Evolutionary conservation across 2,329 filamentous ascomycete species (phyloP), one percentile per base, ranked within the genome.

Genomic region (Exophiala sideris): DNA sequence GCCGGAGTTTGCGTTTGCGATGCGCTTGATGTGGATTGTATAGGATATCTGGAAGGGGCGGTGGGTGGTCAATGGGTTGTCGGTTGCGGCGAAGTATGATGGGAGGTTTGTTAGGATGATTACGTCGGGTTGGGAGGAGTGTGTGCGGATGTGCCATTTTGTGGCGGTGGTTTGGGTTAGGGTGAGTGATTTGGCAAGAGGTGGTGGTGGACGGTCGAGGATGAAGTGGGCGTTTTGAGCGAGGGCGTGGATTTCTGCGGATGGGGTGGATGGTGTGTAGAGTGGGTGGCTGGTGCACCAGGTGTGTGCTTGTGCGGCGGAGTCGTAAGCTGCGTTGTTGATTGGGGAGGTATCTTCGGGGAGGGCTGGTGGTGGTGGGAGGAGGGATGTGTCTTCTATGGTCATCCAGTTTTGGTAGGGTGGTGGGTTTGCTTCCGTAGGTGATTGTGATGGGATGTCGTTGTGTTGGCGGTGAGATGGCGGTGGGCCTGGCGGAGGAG

Each of bases 371-470:
- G 83, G 82, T 24, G 82, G 82, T 2, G 82, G 82, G 8, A 85
- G 73, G n/a, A 77, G 71, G 3, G 80, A 67, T 12, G 75, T 84
- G 62, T 85, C 82, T 5, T 82, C 81, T 3, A 85, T 75, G 2
- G 77, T 72, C 48, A 80, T 77, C 83, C 83, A 86, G 67, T 83
- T 80, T 66, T 85, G 82, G 62, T 84, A 83, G 21, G 79, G 77
- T 14, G 80, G 80, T 11, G 80, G 80, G 20, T 71, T 68, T 11
- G 29, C 14, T 45, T 46, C 16, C 35, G 21, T 10, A 36, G 41
- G 39, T 20, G 49, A 34, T 32, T 54, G 52, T 41, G 54, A 38
- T 29, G 24, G 24, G 24, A 29, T 29, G 24, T 29, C 24, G 24
- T 29, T 29, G 7, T 29, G 5, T 29, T 29, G 24, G 24, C 21